These are phyloP conservation scores for Scedosporium dehoogii DNA, from an alignment of 2,329 filamentous ascomycete species.

Conservation along the genomic window DNA sequence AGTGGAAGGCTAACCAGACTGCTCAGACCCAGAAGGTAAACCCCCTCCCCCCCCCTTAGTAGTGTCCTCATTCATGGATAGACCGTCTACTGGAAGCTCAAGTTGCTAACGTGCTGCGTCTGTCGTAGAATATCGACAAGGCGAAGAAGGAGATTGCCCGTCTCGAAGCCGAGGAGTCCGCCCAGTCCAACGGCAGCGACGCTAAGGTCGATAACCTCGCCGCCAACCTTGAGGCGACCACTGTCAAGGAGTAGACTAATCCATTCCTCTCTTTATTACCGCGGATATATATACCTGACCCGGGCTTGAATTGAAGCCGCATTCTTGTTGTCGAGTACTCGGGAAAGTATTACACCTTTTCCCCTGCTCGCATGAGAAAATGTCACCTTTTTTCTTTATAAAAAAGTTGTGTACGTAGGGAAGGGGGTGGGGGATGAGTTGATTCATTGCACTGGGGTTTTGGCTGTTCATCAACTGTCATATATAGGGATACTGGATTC, in stretches of 20 bases:
- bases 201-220: conserved; percentile 45
- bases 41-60: conserved; percentile 16
- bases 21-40: conserved; percentile 83
- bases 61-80: not conserved
- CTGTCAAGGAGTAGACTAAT: conserved; percentile 19
- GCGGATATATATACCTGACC: not conserved
- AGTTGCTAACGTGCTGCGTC: not conserved
- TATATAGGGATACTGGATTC: not conserved
- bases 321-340: not conserved
- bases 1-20: conserved; percentile 87
- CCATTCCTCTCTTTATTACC: not conserved
- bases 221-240: conserved; percentile 39
- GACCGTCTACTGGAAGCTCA: not conserved
- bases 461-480: conserved; percentile 1
- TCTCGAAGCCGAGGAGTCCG: conserved; percentile 54
- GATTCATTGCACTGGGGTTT: not conserved
- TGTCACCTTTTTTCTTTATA: not conserved
- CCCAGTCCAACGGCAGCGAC: conserved; percentile 35
- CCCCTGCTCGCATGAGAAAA: not conserved
- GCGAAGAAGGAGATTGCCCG: conserved; percentile 91
- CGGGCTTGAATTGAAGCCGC: too few species aligned
- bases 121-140: conserved; percentile 79
- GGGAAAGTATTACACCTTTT: not conserved
- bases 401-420: not conserved
- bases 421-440: not conserved